These are phyloP conservation scores for Infundibulicybe gibba DNA, from an alignment of 768 basidiomycete species.

Conservation along the genomic window DNA sequence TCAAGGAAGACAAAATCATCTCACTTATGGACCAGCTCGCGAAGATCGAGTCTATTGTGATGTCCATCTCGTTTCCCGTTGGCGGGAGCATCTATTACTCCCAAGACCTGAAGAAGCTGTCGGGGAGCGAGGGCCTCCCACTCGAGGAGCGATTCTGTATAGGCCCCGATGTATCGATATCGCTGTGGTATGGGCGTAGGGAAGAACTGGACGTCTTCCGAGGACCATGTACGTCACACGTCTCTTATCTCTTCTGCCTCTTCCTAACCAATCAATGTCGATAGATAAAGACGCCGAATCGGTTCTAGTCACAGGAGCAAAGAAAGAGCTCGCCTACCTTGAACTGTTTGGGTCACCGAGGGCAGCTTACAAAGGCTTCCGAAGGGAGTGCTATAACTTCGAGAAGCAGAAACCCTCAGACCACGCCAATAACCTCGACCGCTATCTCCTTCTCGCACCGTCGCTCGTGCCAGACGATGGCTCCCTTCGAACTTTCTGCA, in stretches of 20 bases:
- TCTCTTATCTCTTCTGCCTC: constrained; percentile 8
- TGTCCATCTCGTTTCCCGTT: constrained; percentile 39
- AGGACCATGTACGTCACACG: constrained; percentile 21
- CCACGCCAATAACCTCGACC: constrained; percentile 24
- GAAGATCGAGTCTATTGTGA: constrained; percentile 34
- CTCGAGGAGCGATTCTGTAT: constrained; percentile 26
- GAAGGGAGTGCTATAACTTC: constrained; percentile 22
- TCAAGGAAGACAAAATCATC: constrained; percentile 24
- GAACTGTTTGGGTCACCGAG: constrained; percentile 22
- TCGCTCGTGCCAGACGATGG: constrained; percentile 21
- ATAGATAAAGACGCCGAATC: constrained; percentile 21
- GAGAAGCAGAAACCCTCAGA: constrained; percentile 24
- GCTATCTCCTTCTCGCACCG: constrained; percentile 21
- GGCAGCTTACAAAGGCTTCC: constrained; percentile 16
- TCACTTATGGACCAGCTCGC: constrained; percentile 33
- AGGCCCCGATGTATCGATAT: constrained; percentile 21
- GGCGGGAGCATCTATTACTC: constrained; percentile 40
- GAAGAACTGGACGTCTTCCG: constrained; percentile 12
- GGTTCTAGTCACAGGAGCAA: constrained; percentile 19
- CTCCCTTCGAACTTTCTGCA: constrained; percentile 19
- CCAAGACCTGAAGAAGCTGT: constrained; percentile 30
- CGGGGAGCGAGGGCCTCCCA: constrained; percentile 22
- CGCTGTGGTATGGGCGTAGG: constrained; percentile 21
- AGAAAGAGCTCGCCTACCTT: constrained; percentile 26
- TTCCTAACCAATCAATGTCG: constrained; percentile 8